Base-by-base conservation (phyloP, 768 basidiomycete species). In the Stropharia rugosoannulata region DNA sequence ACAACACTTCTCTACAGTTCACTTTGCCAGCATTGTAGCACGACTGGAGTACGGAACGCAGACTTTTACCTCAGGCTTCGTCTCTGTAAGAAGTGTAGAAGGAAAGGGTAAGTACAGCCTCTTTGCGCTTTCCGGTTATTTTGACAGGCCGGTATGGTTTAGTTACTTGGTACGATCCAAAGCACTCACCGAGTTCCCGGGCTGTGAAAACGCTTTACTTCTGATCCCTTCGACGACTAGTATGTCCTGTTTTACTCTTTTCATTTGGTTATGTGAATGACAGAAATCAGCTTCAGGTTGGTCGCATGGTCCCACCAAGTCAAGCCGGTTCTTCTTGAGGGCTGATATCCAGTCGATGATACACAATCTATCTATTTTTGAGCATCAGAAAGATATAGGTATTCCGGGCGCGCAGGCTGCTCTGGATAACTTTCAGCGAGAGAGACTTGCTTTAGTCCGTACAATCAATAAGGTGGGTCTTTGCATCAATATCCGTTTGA, bases 311-410 rank as follows among this genome's bases (percentile, higher is more conserved):
- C 58, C 66, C 49, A 45, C 58, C 6, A 66, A 62, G 12, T 49
- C 29, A 2, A 68, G 68, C 47, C 62, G 59, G 22, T 73, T 65
- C 43, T 74, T 68, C 56, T 73, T 68, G 71, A 59, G 56, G 19
- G 36, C 50, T 4, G 72, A 73, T 48, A 64, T 75, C 13, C 43
- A 62, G 15, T 38, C 60, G 2, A 68, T 71, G 46, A 56, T 62
- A 1, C 11, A 49, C 15, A 54, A 54, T 15, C 58, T 67, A 16
- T 25, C 51, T 1, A 32, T 2, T 10, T 41, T 43, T 8, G 36
- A 57, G 2, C 35, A 54, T 27, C 44, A 53, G 41, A 41, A 38
- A 15, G 35, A 50, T 12, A 25, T 47, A 16, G 15, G 41, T 13
- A 49, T 16, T 27, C 11, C 19, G 10, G 32, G 43, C 25, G 51